Evolutionary conservation across 805 yeast genomes (phyloP).

Genomic region (Metschnikowia shivogae): DNA sequence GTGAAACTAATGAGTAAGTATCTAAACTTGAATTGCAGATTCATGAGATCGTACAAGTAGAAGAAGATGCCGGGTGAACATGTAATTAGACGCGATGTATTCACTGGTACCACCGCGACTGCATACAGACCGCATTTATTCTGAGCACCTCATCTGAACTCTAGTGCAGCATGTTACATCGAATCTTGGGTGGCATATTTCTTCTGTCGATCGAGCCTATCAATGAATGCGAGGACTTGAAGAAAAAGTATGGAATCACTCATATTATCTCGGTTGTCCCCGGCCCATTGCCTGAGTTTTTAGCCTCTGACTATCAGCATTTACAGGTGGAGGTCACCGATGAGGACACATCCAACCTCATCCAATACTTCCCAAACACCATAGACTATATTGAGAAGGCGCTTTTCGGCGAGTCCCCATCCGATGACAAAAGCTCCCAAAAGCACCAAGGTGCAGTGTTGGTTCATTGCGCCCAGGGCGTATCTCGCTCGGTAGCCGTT

Average conservation of each 20-base stretch:
- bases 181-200: conserved; percentile 78
- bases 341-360: conserved; percentile 59
- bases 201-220: conserved; percentile 72
- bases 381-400: conserved; percentile 67
- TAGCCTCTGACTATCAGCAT: conserved; percentile 44
- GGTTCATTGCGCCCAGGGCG: conserved; percentile 52
- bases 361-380: conserved; percentile 56
- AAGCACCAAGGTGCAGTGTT: conserved; percentile 42
- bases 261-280: conserved; percentile 70
- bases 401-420: conserved; percentile 32
- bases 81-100: no score
- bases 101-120: background rate
- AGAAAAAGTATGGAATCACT: conserved; percentile 51
- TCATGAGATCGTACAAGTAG: no score
- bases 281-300: conserved; percentile 54
- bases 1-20: no score
- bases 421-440: conserved; percentile 14
- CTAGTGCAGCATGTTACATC: conserved; percentile 22
- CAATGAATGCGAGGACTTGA: conserved; percentile 41
- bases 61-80: no score
- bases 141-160: background rate
- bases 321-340: conserved; percentile 72
- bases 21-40: no score
- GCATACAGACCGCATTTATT: background rate
- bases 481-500: conserved; percentile 46